Percentiles rank a stretch among this genome's conserved stretches.
Conservation (phyloP, 257 asterid species). For the Solanum arcanum region DNA sequence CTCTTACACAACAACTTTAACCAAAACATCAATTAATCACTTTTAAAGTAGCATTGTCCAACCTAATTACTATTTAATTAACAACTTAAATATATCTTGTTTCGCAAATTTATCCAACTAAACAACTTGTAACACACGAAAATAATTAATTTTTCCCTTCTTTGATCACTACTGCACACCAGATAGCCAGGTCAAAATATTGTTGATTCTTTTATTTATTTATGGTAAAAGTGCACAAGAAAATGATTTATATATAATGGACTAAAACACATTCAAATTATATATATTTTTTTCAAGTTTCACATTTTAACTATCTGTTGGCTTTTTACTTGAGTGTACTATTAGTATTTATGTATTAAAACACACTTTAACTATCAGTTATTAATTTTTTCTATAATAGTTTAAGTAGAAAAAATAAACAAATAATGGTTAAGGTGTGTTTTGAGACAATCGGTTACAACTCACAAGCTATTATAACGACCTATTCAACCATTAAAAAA, state of each 20-base stretch:
- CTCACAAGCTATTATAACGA: not conserved
- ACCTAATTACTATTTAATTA: not conserved
- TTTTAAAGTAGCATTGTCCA: not conserved
- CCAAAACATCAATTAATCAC: not conserved
- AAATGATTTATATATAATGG: no score
- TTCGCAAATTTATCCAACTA: not conserved
- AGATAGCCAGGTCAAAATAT: not conserved
- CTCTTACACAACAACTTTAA: not conserved
- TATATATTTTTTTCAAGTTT: no score
- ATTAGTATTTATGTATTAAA: no score
- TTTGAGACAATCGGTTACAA: no score
- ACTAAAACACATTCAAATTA: not conserved
- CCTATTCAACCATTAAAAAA: not conserved
- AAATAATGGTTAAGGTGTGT: no score
- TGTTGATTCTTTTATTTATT: not conserved
- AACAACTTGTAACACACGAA: not conserved
- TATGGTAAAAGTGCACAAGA: not conserved
- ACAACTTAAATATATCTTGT: not conserved
- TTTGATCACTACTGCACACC: no score
- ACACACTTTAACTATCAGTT: no score
- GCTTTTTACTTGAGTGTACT: not conserved
- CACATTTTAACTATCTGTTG: no score
- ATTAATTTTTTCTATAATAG: no score
- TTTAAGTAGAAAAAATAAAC: no score
- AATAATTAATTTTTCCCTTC: not conserved